These are phyloP conservation scores for Eimeria falciformis DNA, from an alignment of 169 alveolate species.

Conservation along the genomic window DNA sequence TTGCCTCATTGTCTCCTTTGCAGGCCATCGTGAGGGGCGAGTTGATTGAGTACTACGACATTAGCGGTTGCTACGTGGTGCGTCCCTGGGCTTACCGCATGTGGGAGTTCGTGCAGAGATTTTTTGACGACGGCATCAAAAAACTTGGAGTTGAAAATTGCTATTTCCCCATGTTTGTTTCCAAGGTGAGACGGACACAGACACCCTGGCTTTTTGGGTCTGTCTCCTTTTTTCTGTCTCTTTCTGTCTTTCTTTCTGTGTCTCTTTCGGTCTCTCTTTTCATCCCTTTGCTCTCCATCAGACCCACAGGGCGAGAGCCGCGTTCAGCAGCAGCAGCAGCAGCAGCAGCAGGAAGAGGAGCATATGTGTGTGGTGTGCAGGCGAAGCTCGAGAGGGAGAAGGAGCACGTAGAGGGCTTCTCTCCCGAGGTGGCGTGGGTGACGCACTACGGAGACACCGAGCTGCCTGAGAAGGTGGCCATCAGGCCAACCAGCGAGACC, in stretches of 20 bases:
- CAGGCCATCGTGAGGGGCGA: constrained; percentile 96
- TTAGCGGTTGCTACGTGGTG: constrained; percentile 99
- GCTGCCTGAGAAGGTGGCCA: constrained; percentile 97
- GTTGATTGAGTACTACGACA: constrained; percentile 98
- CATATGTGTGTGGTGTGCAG: constrained; percentile 94
- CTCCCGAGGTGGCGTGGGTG: constrained; percentile 99
- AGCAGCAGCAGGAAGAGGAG: background rate
- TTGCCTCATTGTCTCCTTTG: constrained; percentile 84
- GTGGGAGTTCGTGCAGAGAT: constrained; percentile 97
- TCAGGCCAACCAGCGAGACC: constrained; percentile 99
- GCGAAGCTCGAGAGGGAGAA: constrained; percentile 97
- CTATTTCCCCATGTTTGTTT: constrained; percentile 83
- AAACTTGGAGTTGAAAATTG: constrained; percentile 81
- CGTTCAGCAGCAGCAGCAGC: background rate
- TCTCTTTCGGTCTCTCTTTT: background rate
- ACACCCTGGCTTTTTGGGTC: background rate
- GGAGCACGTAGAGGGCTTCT: constrained; percentile 98
- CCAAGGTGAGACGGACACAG: constrained; percentile 76
- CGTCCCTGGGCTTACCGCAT: constrained; percentile 98
- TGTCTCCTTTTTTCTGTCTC: background rate
- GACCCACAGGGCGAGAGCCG: background rate
- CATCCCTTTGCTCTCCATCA: background rate
- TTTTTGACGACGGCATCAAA: constrained; percentile 93
- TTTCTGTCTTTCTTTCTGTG: background rate
- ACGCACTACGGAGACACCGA: constrained; percentile 88